Conservation (phyloP, 257 asterid genomes). For the Scutellaria baicalensis region DNA sequence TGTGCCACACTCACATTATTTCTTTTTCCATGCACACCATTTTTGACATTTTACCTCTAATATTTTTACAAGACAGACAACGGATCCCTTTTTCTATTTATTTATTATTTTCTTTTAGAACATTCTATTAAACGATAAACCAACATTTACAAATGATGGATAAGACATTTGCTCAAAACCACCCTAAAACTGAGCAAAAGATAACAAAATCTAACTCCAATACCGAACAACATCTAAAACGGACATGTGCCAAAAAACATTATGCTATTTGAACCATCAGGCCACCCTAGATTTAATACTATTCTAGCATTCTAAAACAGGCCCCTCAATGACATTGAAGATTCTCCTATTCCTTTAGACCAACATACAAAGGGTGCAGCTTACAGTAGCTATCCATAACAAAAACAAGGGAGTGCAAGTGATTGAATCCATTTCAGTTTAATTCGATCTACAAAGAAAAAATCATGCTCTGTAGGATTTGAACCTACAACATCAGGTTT, state of each 20-base stretch:
- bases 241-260: neutral
- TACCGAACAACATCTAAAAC: neutral
- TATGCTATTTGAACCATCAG: neutral
- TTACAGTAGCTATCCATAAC: neutral
- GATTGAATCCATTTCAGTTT: no score
- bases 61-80: neutral
- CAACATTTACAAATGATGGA: neutral
- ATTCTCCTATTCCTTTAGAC: neutral
- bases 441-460: neutral
- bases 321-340: neutral
- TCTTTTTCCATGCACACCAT: neutral
- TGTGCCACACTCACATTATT: neutral
- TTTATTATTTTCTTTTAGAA: neutral
- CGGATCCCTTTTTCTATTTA: neutral
- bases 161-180: neutral
- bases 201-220: neutral
- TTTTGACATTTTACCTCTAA: neutral
- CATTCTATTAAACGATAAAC: neutral
- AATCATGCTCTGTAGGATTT: neutral
- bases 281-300: neutral
- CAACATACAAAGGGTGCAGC: neutral
- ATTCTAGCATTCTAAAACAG: neutral
- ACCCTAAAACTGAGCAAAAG: neutral
- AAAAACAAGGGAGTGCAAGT: neutral
- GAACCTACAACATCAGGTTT: neutral